These are phyloP conservation scores for Aspergillus intermedius DNA, from an alignment of 2,329 filamentous ascomycete genomes.

Conservation along the genomic window DNA sequence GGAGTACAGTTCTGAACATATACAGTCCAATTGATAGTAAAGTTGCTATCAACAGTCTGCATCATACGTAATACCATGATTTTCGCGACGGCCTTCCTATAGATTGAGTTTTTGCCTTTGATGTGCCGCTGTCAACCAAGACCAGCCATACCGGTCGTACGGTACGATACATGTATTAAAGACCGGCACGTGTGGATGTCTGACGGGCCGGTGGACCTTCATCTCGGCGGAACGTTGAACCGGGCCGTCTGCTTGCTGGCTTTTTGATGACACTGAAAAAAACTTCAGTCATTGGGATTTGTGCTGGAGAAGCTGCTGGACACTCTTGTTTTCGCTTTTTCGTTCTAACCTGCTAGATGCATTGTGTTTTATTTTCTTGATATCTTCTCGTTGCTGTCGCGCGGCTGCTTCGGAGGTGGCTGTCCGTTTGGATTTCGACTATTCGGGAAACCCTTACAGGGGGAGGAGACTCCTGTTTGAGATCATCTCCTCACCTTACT, in stretches of 20 bases:
- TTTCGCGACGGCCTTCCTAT: neutral
- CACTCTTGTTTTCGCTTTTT: conserved; percentile 3
- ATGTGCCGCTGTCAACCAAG: neutral
- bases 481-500: neutral
- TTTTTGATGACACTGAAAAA: neutral
- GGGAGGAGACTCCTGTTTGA: conserved; percentile 3
- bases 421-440: conserved; percentile 6
- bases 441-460: conserved; percentile 1
- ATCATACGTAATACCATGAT: too few species aligned
- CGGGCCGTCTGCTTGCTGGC: conserved; percentile 16
- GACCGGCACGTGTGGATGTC: neutral
- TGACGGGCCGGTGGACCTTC: conserved; percentile 2
- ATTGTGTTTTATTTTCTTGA: conserved; percentile 6
- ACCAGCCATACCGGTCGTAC: neutral
- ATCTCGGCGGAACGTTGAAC: conserved; percentile 25
- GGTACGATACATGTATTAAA: conserved; percentile 5
- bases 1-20: too few species aligned
- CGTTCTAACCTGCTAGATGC: conserved; percentile 8
- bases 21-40: too few species aligned
- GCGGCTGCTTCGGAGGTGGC: conserved; percentile 10
- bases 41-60: too few species aligned
- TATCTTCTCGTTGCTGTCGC: neutral
- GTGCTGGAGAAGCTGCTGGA: neutral
- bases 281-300: neutral
- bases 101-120: too few species aligned